Base-by-base conservation (phyloP, 2,329 filamentous ascomycete genomes). In the Fusarium redolens region DNA sequence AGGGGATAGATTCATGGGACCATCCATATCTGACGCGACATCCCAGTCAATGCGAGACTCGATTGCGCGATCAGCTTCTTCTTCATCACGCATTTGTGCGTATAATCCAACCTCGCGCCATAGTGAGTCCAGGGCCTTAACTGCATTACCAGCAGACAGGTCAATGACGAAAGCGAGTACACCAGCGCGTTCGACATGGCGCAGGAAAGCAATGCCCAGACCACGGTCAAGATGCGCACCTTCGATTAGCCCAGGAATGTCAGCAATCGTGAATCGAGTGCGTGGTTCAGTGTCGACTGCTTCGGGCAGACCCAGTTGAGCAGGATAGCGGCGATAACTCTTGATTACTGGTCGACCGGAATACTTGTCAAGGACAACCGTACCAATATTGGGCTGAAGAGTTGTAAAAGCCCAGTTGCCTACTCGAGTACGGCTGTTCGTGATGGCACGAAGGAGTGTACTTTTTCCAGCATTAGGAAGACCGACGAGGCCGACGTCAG, bases 391-490 rank as follows among this genome's bases (percentile, higher is more conserved):
- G 5, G 96, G 96, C 75, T 95, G 92, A 13, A 99, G 86, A 0
- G 96, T 99, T 6, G 96, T 99, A 81, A 99, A 99, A 14, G 95
- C 96, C 96, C 96, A 99, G 80, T 93, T 92, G 44, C 96, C 96
- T 35, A 99, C 91, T 43, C 96, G 90, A 4, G 96, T 94, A 67
- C 95, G 92, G 80, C 93, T 97, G 81, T 95, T 95, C 77, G 92
- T 97, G 76, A 99, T 85, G 6, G 95, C 92, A 22, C 96, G 91
- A 20, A 98, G 88, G 3, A 99, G 87, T 1, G 96, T 98, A 79
- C 93, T 97, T 83, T 99, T 99, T 13, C 96, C 96, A 8, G 96
- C 96, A 80, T 99, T 99, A 3, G 96, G 96, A 20, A 98, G 89
- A 2, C 96, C 96, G 20, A 99, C 96, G 5, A 99, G 88, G 1